A percentile compares a stretch with the other conserved stretches of the same genome.
Conservation (phyloP, 441 rosid genomes). For the Gossypium trilobum region DNA sequence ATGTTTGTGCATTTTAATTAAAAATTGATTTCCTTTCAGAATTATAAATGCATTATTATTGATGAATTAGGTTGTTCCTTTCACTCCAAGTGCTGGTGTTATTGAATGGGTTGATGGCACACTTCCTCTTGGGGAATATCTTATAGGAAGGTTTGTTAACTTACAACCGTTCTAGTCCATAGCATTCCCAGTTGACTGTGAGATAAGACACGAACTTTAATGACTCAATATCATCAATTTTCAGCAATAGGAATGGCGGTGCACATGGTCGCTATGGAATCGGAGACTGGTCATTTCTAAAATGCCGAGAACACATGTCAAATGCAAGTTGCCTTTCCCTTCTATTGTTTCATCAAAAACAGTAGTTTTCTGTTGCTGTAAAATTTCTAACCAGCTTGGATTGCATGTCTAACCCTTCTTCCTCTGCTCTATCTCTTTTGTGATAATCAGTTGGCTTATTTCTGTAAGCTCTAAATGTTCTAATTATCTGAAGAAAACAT, state of each 20-base stretch:
- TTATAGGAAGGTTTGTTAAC: conserved; percentile 69
- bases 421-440: not conserved
- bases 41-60: conserved; percentile 8
- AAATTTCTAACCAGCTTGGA: not conserved
- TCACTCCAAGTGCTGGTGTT: conserved; percentile 98
- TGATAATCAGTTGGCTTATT: not conserved
- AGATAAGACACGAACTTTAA: conserved; percentile 3
- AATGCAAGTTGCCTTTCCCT: conserved; percentile 46
- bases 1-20: not conserved
- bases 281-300: conserved; percentile 75
- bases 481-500: not conserved
- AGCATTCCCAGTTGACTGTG: conserved; percentile 5
- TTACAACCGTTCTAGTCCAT: not conserved
- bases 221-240: conserved; percentile 21
- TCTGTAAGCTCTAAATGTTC: not conserved
- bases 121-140: conserved; percentile 92
- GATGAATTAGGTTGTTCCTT: conserved; percentile 74
- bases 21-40: not conserved
- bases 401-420: not conserved
- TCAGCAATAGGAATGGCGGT: conserved; percentile 76
- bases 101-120: conserved; percentile 99
- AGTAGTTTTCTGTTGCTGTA: not conserved
- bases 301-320: conserved; percentile 72
- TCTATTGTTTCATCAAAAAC: not conserved
- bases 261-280: conserved; percentile 83